These are phyloP conservation scores for Viola pubescens DNA, from an alignment of 441 rosid genomes.

Conservation along the genomic window DNA sequence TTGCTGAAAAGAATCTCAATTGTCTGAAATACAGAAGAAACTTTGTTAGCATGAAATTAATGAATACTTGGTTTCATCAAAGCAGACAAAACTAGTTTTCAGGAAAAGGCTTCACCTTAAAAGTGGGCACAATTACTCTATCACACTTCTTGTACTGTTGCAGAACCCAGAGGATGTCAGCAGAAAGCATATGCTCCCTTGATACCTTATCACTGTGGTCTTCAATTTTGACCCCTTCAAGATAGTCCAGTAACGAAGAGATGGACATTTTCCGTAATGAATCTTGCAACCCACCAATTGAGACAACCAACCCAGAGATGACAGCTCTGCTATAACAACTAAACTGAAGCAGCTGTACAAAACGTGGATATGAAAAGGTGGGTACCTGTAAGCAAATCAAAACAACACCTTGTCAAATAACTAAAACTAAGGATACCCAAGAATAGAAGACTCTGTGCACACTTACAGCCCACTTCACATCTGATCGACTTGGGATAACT, in stretches of 20 bases:
- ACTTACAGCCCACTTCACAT: slow-evolving; percentile 77
- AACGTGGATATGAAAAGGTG: slow-evolving; percentile 72
- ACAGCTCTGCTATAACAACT: slow-evolving; percentile 61
- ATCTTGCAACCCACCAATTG: slow-evolving; percentile 93
- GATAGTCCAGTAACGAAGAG: slow-evolving; percentile 69
- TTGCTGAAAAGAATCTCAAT: slow-evolving; percentile 68
- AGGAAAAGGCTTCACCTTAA: slow-evolving; percentile 46
- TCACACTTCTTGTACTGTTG: slow-evolving; percentile 65
- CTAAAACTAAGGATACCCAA: slow-evolving; percentile 14
- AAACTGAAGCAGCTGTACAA: slow-evolving; percentile 54
- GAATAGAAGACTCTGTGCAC: slow-evolving; percentile 6
- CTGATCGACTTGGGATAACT: slow-evolving; percentile 45
- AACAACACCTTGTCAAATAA: slow-evolving; percentile 11
- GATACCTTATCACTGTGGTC: slow-evolving; percentile 32
- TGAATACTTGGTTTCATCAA: not conserved
- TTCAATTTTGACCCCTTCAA: slow-evolving; percentile 40
- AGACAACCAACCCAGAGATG: slow-evolving; percentile 79
- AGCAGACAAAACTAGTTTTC: not conserved
- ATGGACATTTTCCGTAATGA: slow-evolving; percentile 67
- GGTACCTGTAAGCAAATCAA: slow-evolving; percentile 61
- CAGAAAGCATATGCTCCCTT: slow-evolving; percentile 43
- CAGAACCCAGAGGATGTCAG: slow-evolving; percentile 79
- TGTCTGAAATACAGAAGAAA: slow-evolving; percentile 45
- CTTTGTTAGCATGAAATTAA: not conserved
- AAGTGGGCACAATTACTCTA: slow-evolving; percentile 76